Evolutionary conservation across 495 filamentous ascomycete genomes (phyloP).

Genomic region (Venustampulla echinocandica): DNA sequence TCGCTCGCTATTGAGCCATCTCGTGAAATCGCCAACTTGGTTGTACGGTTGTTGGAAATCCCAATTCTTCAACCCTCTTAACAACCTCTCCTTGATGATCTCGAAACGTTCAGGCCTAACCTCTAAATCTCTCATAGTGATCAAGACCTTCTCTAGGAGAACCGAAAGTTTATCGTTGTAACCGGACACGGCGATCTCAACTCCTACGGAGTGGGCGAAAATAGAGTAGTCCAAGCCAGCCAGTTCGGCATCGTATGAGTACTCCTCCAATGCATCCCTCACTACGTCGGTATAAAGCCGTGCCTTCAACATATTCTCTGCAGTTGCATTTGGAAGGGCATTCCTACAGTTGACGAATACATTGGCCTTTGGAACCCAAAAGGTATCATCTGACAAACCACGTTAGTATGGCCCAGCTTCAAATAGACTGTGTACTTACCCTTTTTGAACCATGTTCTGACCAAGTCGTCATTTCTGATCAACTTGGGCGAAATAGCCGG

Average conservation of each 20-base stretch:
- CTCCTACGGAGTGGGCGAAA: slow-evolving; percentile 55
- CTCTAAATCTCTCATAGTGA: slow-evolving; percentile 76
- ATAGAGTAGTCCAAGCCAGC: slow-evolving; percentile 83
- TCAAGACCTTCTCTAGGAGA: slow-evolving; percentile 81
- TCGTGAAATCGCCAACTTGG: slow-evolving; percentile 78
- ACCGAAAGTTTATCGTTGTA: slow-evolving; percentile 96
- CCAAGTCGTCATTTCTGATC: slow-evolving; percentile 74
- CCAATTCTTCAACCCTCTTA: slow-evolving; percentile 71
- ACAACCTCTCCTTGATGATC: slow-evolving; percentile 80
- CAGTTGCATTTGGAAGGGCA: slow-evolving; percentile 66
- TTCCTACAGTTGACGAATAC: slow-evolving; percentile 73
- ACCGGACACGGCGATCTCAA: slow-evolving; percentile 73
- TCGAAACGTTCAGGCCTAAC: slow-evolving; percentile 78
- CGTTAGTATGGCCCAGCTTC: background rate
- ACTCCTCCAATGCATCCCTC: slow-evolving; percentile 82
- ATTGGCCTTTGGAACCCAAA: slow-evolving; percentile 96
- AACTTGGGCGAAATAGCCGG: slow-evolving; percentile 70
- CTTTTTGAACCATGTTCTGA: slow-evolving; percentile 96
- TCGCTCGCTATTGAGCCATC: slow-evolving; percentile 68
- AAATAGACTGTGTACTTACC: background rate
- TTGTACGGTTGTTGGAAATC: slow-evolving; percentile 81
- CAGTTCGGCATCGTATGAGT: slow-evolving; percentile 93
- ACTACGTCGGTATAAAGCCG: slow-evolving; percentile 82
- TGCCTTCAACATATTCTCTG: slow-evolving; percentile 66
- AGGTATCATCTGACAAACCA: slow-evolving; percentile 60